Evolutionary conservation across 805 yeast species (phyloP), one percentile per base, ranked within the genome.

Genomic region (Starmerella apis): DNA sequence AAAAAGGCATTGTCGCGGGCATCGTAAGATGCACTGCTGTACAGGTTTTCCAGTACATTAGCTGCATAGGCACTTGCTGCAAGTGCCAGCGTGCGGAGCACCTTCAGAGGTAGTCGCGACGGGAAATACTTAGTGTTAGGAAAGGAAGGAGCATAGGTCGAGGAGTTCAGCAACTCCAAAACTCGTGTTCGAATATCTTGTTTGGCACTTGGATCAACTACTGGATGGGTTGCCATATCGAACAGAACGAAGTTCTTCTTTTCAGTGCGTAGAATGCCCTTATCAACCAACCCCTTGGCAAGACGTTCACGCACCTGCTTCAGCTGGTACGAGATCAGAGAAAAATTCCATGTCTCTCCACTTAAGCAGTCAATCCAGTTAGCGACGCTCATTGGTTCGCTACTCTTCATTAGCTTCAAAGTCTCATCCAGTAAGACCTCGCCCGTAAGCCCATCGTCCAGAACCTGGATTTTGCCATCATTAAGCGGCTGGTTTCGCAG

Each of bases 161-260:
- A 31, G 18, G 58, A 20, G 7, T 86, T 79, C 59, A 92, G 72
- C 45, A 86, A 64, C 41, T 76, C 74, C 54, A 87, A 70, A 24
- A 86, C 78, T 60, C 96, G 77, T 52, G 79, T 74, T 50, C 80
- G 79, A 50, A 92, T 76, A 49, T 80, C 79, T 58, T 86, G 94
- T 68, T 92, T 92, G 45, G 94, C 80, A 56, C 79, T 71, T 39
- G 82, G 75, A 66, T 92, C 98, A 28, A 88, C 82, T 13, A 92
- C 78, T 7, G 98, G 98, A 67, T 94, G 98, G 8, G 98, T 92
- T 27, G 98, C 95, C 96, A 92, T 92, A 67, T 92, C 98, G 61
- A 92, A 92, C 48, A 92, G 71, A 61, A 92, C 79, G 65, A 92
- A 92, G 69, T 86, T 92, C 65, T 88, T 86, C 66, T 94, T 79